These are phyloP conservation scores for Fusarium mexicanum DNA, from an alignment of 2,329 filamentous ascomycete species.

Conservation along the genomic window DNA sequence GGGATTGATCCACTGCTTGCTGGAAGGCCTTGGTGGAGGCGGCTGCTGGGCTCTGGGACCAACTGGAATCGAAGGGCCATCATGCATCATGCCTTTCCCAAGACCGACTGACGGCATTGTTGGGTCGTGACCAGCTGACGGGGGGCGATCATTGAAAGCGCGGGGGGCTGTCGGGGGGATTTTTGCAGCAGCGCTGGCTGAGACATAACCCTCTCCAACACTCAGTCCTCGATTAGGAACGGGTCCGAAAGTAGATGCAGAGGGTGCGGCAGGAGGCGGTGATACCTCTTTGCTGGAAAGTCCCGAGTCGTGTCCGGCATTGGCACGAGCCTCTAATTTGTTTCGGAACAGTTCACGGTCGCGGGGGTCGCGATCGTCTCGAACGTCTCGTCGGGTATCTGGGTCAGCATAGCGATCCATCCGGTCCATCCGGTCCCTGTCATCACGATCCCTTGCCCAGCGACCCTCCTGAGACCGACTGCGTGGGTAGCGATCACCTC, in stretches of 20 bases:
- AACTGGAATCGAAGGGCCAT: constrained; percentile 60
- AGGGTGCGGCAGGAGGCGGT: constrained; percentile 66
- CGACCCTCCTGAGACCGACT: constrained; percentile 73
- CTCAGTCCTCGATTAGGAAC: constrained; percentile 58
- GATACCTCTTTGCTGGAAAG: constrained; percentile 62
- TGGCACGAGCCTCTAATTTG: constrained; percentile 60
- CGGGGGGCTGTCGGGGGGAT: constrained; percentile 64
- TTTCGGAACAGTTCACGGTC: constrained; percentile 59
- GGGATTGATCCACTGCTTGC: constrained; percentile 70
- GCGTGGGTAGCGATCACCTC: constrained; percentile 68
- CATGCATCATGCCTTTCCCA: constrained; percentile 53
- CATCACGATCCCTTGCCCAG: constrained; percentile 65
- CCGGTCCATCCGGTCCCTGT: constrained; percentile 59
- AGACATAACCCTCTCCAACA: constrained; percentile 44
- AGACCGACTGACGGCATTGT: constrained; percentile 52
- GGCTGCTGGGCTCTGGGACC: constrained; percentile 64
- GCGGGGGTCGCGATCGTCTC: constrained; percentile 59
- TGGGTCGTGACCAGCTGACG: constrained; percentile 53
- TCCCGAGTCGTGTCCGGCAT: constrained; percentile 59
- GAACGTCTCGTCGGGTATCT: constrained; percentile 55
- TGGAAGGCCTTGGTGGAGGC: constrained; percentile 58
- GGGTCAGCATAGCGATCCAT: constrained; percentile 54
- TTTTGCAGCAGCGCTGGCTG: constrained; percentile 53
- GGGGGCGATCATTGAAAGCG: constrained; percentile 61
- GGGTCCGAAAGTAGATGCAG: constrained; percentile 67